A percentile compares a stretch with the other conserved stretches of the same genome.
phyloP scores from a whole-genome alignment of 345 rosid genomes.

The Carallia pectinifolia region DNA sequence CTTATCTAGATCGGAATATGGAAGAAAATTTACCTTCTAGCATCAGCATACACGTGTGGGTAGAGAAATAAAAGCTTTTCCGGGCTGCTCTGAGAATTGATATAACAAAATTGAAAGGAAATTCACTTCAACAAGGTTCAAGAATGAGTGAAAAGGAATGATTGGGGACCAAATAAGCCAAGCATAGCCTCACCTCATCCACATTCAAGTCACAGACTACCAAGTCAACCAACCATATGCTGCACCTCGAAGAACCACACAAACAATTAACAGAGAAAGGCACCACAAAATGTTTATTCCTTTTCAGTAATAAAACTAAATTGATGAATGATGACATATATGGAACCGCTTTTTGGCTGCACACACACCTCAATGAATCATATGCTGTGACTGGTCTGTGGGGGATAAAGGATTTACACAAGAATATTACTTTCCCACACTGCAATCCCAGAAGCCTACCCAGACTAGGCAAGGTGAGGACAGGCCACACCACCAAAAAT shows the following conservation, averaged over 20 bases:
- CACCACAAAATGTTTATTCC: conserved; percentile 39
- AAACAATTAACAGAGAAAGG: neutral
- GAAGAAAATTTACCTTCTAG: neutral
- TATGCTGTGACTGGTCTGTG: conserved; percentile 19
- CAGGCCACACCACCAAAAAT: conserved; percentile 33
- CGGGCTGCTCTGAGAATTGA: neutral
- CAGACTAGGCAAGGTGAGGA: conserved; percentile 24
- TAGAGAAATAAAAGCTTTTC: neutral
- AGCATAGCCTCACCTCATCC: neutral
- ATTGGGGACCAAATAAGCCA: neutral
- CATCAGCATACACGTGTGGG: neutral
- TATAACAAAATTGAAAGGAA: neutral
- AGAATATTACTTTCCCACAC: conserved; percentile 38
- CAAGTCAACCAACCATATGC: neutral
- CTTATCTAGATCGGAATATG: too few relatives aligned
- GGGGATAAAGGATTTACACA: conserved; percentile 29
- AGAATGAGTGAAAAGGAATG: neutral
- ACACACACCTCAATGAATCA: conserved; percentile 54
- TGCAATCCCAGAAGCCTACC: conserved; percentile 29
- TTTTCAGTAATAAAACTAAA: conserved; percentile 44
- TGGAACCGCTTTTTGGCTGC: conserved; percentile 36
- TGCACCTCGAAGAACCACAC: conserved; percentile 8
- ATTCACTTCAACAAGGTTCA: neutral
- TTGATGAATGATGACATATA: conserved; percentile 34
- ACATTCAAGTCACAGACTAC: neutral